Evolutionary conservation across 345 rosid genomes (phyloP).

Genomic region (Cardamine resedifolia): DNA sequence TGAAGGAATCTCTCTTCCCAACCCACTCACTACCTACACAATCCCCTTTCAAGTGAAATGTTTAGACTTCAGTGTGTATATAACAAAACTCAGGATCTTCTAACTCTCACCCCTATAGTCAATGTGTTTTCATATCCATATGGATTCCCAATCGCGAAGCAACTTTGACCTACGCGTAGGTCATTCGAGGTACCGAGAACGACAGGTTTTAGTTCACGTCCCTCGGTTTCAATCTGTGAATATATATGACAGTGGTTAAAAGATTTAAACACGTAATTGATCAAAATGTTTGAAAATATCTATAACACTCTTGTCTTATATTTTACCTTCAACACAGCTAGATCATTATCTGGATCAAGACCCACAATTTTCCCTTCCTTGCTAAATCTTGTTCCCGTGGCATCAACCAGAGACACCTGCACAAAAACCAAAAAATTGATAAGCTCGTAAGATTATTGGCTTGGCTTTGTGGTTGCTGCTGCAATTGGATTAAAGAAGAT

Average conservation of each 20-base stretch:
- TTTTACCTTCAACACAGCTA: slow-evolving; percentile 75
- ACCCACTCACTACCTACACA: slow-evolving; percentile 81
- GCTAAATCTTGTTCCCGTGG: slow-evolving; percentile 58
- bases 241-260: neutral
- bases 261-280: neutral
- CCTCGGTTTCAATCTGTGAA: slow-evolving; percentile 65
- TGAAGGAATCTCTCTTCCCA: slow-evolving; percentile 86
- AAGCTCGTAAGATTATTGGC: neutral
- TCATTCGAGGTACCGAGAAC: slow-evolving; percentile 67
- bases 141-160: slow-evolving; percentile 89
- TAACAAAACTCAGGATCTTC: neutral
- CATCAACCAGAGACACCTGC: slow-evolving; percentile 69
- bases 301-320: neutral
- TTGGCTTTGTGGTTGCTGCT: neutral
- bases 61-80: neutral
- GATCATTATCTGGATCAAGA: slow-evolving; percentile 73
- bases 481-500: slow-evolving; percentile 12
- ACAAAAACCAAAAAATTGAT: neutral
- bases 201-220: slow-evolving; percentile 65
- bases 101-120: slow-evolving; percentile 78
- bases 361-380: slow-evolving; percentile 71
- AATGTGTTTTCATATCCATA: slow-evolving; percentile 88
- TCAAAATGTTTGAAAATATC: neutral
- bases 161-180: slow-evolving; percentile 81
- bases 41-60: neutral